Conservation (phyloP, 2,329 filamentous ascomycete genomes). For the Meredithiella fracta region DNA sequence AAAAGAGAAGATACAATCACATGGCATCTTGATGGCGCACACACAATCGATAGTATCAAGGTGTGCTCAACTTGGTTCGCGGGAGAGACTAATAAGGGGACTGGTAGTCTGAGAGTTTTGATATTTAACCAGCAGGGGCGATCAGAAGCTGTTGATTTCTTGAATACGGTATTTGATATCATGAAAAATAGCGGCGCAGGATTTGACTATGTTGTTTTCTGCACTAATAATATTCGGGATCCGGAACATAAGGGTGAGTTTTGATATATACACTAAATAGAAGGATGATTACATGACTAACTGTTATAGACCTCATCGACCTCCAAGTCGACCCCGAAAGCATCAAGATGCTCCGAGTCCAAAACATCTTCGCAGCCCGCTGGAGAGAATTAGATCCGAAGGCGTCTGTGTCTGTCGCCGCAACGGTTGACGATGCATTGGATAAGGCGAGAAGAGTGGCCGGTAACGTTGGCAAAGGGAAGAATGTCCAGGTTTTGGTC, state of each 20-base stretch:
- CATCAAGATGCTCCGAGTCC: slow-evolving; percentile 34
- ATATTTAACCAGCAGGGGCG: slow-evolving; percentile 79
- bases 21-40: slow-evolving; percentile 88
- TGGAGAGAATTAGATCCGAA: slow-evolving; percentile 32
- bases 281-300: no score
- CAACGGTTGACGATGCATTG: slow-evolving; percentile 40
- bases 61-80: slow-evolving; percentile 73
- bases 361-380: slow-evolving; percentile 35
- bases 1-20: slow-evolving; percentile 31
- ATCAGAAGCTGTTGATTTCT: slow-evolving; percentile 35
- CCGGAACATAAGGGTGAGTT: slow-evolving; percentile 26
- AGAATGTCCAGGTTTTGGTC: slow-evolving; percentile 32
- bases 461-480: slow-evolving; percentile 19
- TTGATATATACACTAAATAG: no score
- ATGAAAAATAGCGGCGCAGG: slow-evolving; percentile 21
- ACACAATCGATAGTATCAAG: slow-evolving; percentile 78
- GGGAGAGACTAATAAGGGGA: slow-evolving; percentile 25
- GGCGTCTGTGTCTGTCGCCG: slow-evolving; percentile 30
- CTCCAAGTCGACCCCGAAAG: slow-evolving; percentile 34
- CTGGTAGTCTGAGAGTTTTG: slow-evolving; percentile 33
- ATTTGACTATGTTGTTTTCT: slow-evolving; percentile 68
- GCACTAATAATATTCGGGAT: slow-evolving; percentile 44
- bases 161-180: slow-evolving; percentile 29
- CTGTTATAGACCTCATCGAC: slow-evolving; percentile 38
- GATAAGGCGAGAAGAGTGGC: slow-evolving; percentile 27